These are phyloP conservation scores for Jasminum sambac DNA, from an alignment of 257 asterid genomes.

Conservation along the genomic window DNA sequence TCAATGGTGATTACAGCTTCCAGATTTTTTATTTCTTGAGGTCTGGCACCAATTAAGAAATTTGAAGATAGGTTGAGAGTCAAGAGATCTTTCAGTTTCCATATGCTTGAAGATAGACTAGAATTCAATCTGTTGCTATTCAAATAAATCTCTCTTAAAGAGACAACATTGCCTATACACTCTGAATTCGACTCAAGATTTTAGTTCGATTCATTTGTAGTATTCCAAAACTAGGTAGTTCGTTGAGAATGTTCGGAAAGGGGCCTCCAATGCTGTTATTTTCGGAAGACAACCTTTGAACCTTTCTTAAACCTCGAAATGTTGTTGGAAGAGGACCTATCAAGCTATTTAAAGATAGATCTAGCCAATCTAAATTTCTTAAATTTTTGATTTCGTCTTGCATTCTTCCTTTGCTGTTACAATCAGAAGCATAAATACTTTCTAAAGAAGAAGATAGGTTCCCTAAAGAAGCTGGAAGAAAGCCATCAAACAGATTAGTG, in stretches of 20 bases:
- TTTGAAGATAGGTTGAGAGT: slow-evolving; percentile 28
- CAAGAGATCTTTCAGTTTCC: slow-evolving; percentile 30
- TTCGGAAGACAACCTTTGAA: slow-evolving; percentile 7
- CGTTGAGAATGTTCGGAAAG: slow-evolving; percentile 23
- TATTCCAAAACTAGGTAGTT: slow-evolving; percentile 11
- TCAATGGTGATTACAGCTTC: slow-evolving; percentile 11
- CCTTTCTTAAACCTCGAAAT: neutral
- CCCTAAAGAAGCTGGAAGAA: slow-evolving; percentile 31
- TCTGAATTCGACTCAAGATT: slow-evolving; percentile 27
- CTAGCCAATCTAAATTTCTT: slow-evolving; percentile 7
- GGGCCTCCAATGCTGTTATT: slow-evolving; percentile 24
- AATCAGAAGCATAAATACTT: neutral
- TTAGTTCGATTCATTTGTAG: slow-evolving; percentile 15
- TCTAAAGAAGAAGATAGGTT: slow-evolving; percentile 29
- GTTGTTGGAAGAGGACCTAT: slow-evolving; percentile 19
- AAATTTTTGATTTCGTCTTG: slow-evolving; percentile 23
- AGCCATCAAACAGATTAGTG: slow-evolving; percentile 15
- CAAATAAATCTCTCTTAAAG: slow-evolving; percentile 10
- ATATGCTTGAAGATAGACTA: slow-evolving; percentile 15
- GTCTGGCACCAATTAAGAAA: slow-evolving; percentile 23
- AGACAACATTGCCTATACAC: slow-evolving; percentile 27
- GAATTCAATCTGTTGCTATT: slow-evolving; percentile 28
- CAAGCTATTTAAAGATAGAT: slow-evolving; percentile 11
- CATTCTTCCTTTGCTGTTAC: slow-evolving; percentile 22
- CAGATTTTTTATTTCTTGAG: slow-evolving; percentile 26